Percentiles rank a stretch among this genome's conserved stretches.
phyloP scores from a whole-genome alignment of 2,329 filamentous ascomycete genomes.

The Cercospora sp. region DNA sequence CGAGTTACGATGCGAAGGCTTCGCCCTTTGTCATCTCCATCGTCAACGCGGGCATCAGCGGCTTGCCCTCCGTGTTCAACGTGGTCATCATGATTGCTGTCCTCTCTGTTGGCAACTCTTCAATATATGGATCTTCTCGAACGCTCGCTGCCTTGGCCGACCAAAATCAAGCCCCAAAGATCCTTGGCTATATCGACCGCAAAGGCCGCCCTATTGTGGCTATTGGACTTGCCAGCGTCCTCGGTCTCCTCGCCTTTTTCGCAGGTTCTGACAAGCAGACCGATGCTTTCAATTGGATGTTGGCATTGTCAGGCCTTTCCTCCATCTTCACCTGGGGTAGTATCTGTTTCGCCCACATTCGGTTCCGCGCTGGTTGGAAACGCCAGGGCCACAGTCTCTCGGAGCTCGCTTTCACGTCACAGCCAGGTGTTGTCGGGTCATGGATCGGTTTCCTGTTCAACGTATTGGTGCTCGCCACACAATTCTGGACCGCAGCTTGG shows the following conservation, averaged over 20 bases:
- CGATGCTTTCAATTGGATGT: conserved; percentile 75
- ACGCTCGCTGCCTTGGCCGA: conserved; percentile 84
- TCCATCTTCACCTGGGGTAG: conserved; percentile 78
- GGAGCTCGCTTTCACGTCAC: conserved; percentile 61
- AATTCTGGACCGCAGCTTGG: conserved; percentile 76
- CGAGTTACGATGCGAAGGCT: conserved; percentile 43
- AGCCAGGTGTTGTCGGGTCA: conserved; percentile 62
- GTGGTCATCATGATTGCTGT: conserved; percentile 64
- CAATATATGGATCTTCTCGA: conserved; percentile 64
- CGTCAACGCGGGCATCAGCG: conserved; percentile 59
- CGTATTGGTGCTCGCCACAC: conserved; percentile 68
- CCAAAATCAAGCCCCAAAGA: conserved; percentile 58
- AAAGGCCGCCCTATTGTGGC: conserved; percentile 77
- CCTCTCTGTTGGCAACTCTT: conserved; percentile 60
- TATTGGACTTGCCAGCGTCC: conserved; percentile 63
- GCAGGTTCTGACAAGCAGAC: conserved; percentile 62
- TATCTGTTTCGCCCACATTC: conserved; percentile 88
- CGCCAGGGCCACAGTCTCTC: conserved; percentile 63
- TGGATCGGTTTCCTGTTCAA: conserved; percentile 62
- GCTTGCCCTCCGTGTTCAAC: conserved; percentile 66
- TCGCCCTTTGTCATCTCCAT: conserved; percentile 68
- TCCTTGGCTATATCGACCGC: conserved; percentile 66
- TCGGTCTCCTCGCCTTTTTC: conserved; percentile 78
- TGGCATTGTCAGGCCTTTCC: conserved; percentile 70
- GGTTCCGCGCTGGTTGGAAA: conserved; percentile 79